phyloP scores from a whole-genome alignment of 2,329 filamentous ascomycete species.

The Xylaria digitata region DNA sequence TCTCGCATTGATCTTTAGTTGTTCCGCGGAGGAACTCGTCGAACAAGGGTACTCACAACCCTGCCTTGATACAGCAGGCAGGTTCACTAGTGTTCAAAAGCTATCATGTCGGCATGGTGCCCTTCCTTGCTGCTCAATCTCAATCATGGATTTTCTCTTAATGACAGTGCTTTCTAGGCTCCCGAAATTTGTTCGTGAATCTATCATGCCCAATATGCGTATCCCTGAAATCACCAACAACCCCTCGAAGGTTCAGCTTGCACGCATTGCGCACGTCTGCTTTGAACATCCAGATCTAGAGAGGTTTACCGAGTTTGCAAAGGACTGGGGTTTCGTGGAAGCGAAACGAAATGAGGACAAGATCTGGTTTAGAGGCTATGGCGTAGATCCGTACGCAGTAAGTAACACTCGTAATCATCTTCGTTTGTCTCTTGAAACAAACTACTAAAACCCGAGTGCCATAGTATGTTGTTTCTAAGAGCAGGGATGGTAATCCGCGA shows the following conservation, averaged over 20 bases:
- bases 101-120: background rate
- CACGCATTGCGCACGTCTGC: constrained; percentile 40
- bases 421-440: background rate
- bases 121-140: background rate
- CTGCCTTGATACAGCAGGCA: constrained; percentile 1
- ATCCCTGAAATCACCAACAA: constrained; percentile 40
- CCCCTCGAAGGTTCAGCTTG: constrained; percentile 42
- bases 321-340: constrained; percentile 48
- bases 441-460: background rate
- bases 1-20: constrained; percentile 27
- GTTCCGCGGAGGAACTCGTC: constrained; percentile 42
- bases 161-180: constrained; percentile 23
- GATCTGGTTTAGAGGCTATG: constrained; percentile 63
- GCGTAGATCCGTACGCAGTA: constrained; percentile 59
- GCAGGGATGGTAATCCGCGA: constrained; percentile 37
- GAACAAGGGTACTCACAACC: background rate
- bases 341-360: constrained; percentile 43
- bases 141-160: constrained; percentile 27
- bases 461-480: constrained; percentile 55
- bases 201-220: constrained; percentile 40
- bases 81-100: constrained; percentile 14
- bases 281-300: constrained; percentile 47
- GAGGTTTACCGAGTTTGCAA: constrained; percentile 42
- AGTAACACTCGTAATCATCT: background rate
- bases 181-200: constrained; percentile 30